These are phyloP conservation scores for Ophiostoma himal-ulmi DNA, from an alignment of 2,329 filamentous ascomycete genomes.

Conservation along the genomic window DNA sequence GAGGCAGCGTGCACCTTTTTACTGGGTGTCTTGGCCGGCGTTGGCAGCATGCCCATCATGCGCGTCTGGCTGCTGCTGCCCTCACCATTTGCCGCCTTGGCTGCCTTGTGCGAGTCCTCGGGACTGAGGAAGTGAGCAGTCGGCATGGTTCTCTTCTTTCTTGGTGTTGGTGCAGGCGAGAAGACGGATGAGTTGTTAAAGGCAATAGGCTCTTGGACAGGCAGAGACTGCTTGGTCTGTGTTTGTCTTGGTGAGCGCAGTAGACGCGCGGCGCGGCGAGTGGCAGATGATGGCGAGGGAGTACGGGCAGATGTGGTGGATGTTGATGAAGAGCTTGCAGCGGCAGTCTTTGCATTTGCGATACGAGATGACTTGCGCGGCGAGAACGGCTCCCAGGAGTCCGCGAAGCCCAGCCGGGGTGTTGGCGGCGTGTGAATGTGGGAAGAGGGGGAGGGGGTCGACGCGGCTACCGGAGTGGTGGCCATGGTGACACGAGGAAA, in stretches of 20 bases:
- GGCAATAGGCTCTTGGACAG: slow-evolving; percentile 27
- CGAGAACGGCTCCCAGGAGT: slow-evolving; percentile 67
- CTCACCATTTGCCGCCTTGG: slow-evolving; percentile 35
- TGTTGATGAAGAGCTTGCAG: slow-evolving; percentile 6
- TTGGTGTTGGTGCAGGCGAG: slow-evolving; percentile 44
- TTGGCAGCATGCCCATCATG: slow-evolving; percentile 58
- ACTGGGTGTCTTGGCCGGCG: slow-evolving; percentile 68
- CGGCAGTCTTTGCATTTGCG: slow-evolving; percentile 32
- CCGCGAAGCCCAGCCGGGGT: slow-evolving; percentile 60
- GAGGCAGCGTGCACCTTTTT: slow-evolving; percentile 51
- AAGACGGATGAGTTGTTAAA: slow-evolving; percentile 18
- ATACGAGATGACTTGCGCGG: slow-evolving; percentile 64
- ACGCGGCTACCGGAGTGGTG: slow-evolving; percentile 33
- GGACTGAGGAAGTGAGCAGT: slow-evolving; percentile 43
- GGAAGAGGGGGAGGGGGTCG: slow-evolving; percentile 57
- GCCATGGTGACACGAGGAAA: slow-evolving; percentile 33
- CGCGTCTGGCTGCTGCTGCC: slow-evolving; percentile 31
- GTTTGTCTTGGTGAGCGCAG: slow-evolving; percentile 31
- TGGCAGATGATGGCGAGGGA: slow-evolving; percentile 43
- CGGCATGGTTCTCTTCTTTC: slow-evolving; percentile 46
- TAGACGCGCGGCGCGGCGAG: slow-evolving; percentile 28
- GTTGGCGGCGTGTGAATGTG: slow-evolving; percentile 61
- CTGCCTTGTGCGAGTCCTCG: slow-evolving; percentile 39
- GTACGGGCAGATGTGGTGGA: slow-evolving; percentile 41
- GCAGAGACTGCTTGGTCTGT: slow-evolving; percentile 22